Conservation (phyloP, 352 stramenopile genomes). For the Phytophthora pisi region DNA sequence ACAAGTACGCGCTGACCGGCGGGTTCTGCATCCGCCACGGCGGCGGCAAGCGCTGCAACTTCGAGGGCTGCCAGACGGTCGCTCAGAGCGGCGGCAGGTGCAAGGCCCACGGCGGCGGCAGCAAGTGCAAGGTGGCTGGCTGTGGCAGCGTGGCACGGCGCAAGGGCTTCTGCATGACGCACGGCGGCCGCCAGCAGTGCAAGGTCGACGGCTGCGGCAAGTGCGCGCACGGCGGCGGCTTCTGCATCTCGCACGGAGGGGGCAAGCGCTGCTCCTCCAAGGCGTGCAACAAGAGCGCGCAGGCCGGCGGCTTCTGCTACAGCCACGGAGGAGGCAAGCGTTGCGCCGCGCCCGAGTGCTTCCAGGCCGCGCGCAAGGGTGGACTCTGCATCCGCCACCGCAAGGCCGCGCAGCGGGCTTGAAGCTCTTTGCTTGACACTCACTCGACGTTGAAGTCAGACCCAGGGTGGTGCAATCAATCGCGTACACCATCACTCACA, state of each 20-base stretch:
- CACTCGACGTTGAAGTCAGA: constrained; percentile 18
- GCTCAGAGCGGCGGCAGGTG: constrained; percentile 82
- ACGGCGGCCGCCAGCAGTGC: constrained; percentile 76
- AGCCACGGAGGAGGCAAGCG: constrained; percentile 81
- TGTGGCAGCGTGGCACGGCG: constrained; percentile 70
- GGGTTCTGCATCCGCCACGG: constrained; percentile 55
- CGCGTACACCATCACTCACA: constrained; percentile 38
- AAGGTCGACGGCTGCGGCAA: constrained; percentile 73
- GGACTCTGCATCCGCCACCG: constrained; percentile 84
- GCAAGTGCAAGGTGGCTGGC: constrained; percentile 69
- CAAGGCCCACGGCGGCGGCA: constrained; percentile 85
- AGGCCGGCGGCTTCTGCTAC: constrained; percentile 81
- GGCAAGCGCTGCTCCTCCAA: constrained; percentile 71
- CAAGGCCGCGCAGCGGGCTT: constrained; percentile 31
- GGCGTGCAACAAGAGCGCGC: constrained; percentile 69
- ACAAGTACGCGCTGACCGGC: constrained; percentile 70
- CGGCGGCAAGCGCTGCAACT: constrained; percentile 47
- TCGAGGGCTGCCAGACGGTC: constrained; percentile 74
- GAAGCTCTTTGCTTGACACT: constrained; percentile 11
- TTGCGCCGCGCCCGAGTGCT: constrained; percentile 70
- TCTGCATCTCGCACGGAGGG: constrained; percentile 75
- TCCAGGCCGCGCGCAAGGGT: constrained; percentile 76
- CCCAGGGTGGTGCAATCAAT: constrained; percentile 9
- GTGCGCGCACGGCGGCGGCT: constrained; percentile 76
- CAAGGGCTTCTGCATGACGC: constrained; percentile 77